Conservation (phyloP, 495 filamentous ascomycete species). For the Neurospora africana region DNA sequence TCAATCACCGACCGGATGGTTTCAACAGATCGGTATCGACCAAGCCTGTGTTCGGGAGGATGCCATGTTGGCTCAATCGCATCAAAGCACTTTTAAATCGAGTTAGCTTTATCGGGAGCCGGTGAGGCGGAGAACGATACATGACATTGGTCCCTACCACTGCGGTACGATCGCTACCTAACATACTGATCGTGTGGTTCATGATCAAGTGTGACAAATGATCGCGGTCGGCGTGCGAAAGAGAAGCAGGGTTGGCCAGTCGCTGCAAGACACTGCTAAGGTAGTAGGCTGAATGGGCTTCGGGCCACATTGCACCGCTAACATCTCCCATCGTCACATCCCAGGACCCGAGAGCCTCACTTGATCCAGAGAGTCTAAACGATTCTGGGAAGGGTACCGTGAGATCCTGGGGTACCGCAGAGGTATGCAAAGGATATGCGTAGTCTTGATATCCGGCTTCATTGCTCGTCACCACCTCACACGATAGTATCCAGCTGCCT, state of each 20-base stretch:
- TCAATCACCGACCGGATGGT: conserved; percentile 12
- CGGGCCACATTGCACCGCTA: conserved; percentile 17
- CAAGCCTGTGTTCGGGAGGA: conserved; percentile 2
- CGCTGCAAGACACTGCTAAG: conserved; percentile 16
- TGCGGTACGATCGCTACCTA: conserved; percentile 11
- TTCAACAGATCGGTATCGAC: conserved; percentile 6
- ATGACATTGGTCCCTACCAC: conserved; percentile 21
- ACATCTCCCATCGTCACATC: conserved; percentile 12
- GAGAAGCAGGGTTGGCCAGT: conserved; percentile 6
- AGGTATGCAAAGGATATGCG: conserved; percentile 18
- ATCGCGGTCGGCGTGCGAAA: conserved; percentile 1
- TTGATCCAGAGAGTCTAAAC: conserved; percentile 6
- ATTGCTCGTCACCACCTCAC: neutral
- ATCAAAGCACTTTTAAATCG: conserved; percentile 13
- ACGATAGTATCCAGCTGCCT: neutral
- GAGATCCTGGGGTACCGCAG: conserved; percentile 4
- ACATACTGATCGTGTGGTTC: conserved; percentile 6
- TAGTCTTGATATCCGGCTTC: conserved; percentile 17
- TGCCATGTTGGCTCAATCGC: conserved; percentile 18
- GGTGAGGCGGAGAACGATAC: conserved; percentile 9
- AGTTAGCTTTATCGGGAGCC: conserved; percentile 4
- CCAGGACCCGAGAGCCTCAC: conserved; percentile 1
- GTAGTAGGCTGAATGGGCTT: conserved; percentile 18
- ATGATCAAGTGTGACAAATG: conserved; percentile 11
- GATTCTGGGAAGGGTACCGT: conserved; percentile 18